Conservation (phyloP, 257 asterid genomes). For the Solanum dulcamara region DNA sequence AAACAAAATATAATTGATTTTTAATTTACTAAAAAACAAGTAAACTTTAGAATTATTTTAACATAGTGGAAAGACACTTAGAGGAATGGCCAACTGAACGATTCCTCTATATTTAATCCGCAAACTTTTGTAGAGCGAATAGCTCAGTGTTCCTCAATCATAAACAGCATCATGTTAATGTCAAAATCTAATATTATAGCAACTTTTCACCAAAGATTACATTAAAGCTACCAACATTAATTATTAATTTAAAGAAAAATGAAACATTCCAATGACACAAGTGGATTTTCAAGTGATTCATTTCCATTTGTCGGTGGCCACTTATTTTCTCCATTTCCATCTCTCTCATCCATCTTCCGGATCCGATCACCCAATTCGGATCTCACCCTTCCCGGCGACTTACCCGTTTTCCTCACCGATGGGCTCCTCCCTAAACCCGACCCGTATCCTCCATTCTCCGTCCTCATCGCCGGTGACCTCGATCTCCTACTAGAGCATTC, state of each 20-base stretch:
- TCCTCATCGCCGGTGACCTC: constrained; percentile 47
- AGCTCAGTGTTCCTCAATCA: too few species aligned
- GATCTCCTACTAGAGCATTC: constrained; percentile 61
- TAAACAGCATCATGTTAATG: not conserved
- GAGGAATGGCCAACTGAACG: too few species aligned
- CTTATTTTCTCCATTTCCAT: constrained; percentile 11
- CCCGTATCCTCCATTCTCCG: constrained; percentile 15
- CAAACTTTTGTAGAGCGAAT: too few species aligned
- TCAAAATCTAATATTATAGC: not conserved
- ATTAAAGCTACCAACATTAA: not conserved
- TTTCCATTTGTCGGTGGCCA: constrained; percentile 38
- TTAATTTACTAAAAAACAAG: not conserved
- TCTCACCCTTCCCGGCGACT: constrained; percentile 52
- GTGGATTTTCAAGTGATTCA: constrained; percentile 79
- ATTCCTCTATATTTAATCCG: too few species aligned
- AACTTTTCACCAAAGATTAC: not conserved
- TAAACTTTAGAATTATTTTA: not conserved
- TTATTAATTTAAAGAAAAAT: constrained; percentile 42
- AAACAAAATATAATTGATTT: too few species aligned
- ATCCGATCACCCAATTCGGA: constrained; percentile 35
- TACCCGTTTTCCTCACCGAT: constrained; percentile 41
- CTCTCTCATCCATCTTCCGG: constrained; percentile 22
- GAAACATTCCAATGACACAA: constrained; percentile 91
- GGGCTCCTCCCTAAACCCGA: constrained; percentile 30
- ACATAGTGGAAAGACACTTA: not conserved